Evolutionary conservation across 2,329 filamentous ascomycete species (phyloP), one percentile per base, ranked within the genome.

Genomic region (Colletotrichum filicis): DNA sequence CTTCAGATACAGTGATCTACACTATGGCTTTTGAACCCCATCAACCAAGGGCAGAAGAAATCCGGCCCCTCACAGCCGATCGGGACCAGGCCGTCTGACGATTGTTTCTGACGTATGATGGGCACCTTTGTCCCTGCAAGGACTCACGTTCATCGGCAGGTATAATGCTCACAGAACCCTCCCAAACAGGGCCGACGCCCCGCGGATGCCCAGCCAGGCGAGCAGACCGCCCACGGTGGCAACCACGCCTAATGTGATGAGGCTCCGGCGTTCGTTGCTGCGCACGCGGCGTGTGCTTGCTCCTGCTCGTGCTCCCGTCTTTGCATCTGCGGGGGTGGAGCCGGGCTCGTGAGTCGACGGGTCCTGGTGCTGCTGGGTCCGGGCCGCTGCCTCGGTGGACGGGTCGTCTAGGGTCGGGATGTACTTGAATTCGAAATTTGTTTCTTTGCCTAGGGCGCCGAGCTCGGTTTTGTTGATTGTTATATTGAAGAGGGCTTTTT

Each of bases 371-470:
- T 42, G 37, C 14, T 42, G 37, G 7, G 58, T 22, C 24, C 59
- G 28, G 59, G 58, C 59, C 32, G 56, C 61, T 14, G 56, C 71
- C 59, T 79, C 78, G 3, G 80, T 86, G 16, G 82, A 84, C 58
- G 80, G 79, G 74, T 78, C 81, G 26, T 81, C 81, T 22, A 83
- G 77, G 30, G 79, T 79, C 0, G 92, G 92, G 11, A 93, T 84
- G 78, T 93, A 93, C 78, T 94, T 92, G 82, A 95, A 93, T 24
- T 92, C 89, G 78, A 95, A 95, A 9, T 83, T 85, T 1, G 88
- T 90, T 77, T 91, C 87, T 59, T 87, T 84, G 0, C 92, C 90
- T 8, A 95, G 84, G 0, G 91, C 93, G 68, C 86, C 89, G 66
- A 79, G 73, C n/a, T 79, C 78, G 66, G 91, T 90, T 68, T 90